These are phyloP conservation scores for Gracilaria vermiculophylla DNA, from an alignment of 23 red algal species.

Conservation along the genomic window DNA sequence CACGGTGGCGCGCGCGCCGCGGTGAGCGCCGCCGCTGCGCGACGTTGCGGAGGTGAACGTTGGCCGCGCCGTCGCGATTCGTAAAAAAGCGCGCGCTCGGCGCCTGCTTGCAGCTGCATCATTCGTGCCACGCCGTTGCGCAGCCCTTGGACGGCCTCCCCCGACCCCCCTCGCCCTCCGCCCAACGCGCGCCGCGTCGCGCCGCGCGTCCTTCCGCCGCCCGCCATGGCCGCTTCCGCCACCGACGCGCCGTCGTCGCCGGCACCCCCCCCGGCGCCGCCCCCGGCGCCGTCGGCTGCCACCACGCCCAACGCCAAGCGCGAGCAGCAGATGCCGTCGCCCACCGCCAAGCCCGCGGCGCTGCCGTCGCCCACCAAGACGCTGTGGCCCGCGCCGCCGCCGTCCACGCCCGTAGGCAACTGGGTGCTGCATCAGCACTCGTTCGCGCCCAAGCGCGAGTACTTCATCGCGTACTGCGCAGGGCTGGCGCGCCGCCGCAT, in stretches of 20 bases:
- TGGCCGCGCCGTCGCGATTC: too few relatives aligned
- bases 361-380: conserved; percentile 41
- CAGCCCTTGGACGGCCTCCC: too few relatives aligned
- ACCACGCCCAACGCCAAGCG: neutral
- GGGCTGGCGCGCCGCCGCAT: conserved; percentile 31
- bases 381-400: conserved; percentile 21
- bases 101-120: too few relatives aligned
- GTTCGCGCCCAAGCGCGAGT: conserved; percentile 50
- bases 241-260: neutral
- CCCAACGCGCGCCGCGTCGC: too few relatives aligned
- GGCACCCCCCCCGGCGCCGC: neutral
- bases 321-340: neutral
- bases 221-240: neutral
- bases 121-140: too few relatives aligned
- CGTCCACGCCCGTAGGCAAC: conserved; percentile 51
- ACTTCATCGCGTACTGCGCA: conserved; percentile 40
- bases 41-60: too few relatives aligned
- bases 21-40: too few relatives aligned
- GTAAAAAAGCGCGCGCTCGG: too few relatives aligned
- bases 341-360: neutral
- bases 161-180: too few relatives aligned
- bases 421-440: conserved; percentile 44
- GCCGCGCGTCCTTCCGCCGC: neutral
- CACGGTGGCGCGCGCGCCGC: too few relatives aligned
- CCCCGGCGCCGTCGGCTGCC: neutral